Evolutionary conservation across 306 rosid species (phyloP).

Genomic region (Macrotyloma uniflorum): DNA sequence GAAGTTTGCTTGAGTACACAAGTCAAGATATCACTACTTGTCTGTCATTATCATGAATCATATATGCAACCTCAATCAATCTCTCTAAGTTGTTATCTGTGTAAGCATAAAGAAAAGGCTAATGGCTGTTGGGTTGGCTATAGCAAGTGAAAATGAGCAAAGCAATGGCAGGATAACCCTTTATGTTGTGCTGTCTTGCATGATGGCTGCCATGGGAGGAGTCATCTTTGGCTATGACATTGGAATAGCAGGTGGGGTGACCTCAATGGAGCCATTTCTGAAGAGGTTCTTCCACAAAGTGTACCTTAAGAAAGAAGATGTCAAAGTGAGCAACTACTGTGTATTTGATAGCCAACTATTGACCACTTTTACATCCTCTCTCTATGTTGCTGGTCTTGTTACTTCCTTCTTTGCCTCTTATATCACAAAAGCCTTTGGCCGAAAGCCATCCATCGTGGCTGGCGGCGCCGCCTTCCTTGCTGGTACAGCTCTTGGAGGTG

Average conservation of each 20-base stretch:
- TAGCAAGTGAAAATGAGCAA: conserved; percentile 28
- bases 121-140: conserved; percentile 47
- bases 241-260: conserved; percentile 60
- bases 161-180: conserved; percentile 38
- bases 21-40: background rate
- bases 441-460: conserved; percentile 65
- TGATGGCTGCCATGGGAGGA: conserved; percentile 58
- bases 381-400: conserved; percentile 70
- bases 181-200: conserved; percentile 44
- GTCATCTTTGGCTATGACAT: conserved; percentile 53
- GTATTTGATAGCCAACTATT: conserved; percentile 61
- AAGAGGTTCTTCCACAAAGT: conserved; percentile 71
- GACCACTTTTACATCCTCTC: conserved; percentile 80
- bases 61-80: background rate
- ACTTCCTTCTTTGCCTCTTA: conserved; percentile 69
- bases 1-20: background rate
- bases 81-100: conserved; percentile 4
- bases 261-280: conserved; percentile 78
- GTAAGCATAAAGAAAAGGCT: background rate
- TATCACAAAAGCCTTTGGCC: conserved; percentile 63
- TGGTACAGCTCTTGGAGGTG: conserved; percentile 68
- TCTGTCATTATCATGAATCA: background rate
- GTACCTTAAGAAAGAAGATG: conserved; percentile 46
- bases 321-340: conserved; percentile 68
- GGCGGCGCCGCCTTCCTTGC: conserved; percentile 68